These are phyloP conservation scores for Heterobasidion parviporum DNA, from an alignment of 1,284 basidiomycete genomes.

Conservation along the genomic window DNA sequence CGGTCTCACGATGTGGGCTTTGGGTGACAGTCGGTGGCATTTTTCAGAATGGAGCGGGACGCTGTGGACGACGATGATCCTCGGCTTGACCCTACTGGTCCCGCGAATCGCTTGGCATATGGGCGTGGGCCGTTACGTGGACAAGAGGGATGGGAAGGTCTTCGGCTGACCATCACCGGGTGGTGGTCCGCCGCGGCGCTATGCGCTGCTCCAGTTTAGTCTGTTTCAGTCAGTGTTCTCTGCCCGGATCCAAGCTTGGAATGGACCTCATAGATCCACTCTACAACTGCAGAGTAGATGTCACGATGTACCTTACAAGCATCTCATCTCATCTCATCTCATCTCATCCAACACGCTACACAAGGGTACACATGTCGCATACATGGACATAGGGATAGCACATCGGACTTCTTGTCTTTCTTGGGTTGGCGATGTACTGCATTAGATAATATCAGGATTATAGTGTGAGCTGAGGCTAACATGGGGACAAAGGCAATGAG, in stretches of 20 bases:
- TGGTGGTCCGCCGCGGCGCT: neutral
- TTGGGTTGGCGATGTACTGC: too few relatives aligned
- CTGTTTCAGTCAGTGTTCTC: too few relatives aligned
- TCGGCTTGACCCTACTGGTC: constrained; percentile 56
- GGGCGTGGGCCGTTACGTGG: constrained; percentile 64
- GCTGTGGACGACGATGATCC: constrained; percentile 56
- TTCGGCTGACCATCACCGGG: neutral
- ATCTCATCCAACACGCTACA: too few relatives aligned
- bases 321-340: too few relatives aligned
- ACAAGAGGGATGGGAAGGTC: constrained; percentile 43
- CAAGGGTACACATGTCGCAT: too few relatives aligned
- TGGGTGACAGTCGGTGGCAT: constrained; percentile 59
- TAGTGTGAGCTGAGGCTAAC: neutral
- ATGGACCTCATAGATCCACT: too few relatives aligned
- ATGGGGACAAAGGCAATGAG: neutral
- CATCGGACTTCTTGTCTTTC: too few relatives aligned
- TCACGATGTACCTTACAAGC: too few relatives aligned
- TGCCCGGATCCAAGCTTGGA: too few relatives aligned
- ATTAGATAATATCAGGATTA: neutral
- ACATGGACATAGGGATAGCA: too few relatives aligned
- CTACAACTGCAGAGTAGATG: too few relatives aligned
- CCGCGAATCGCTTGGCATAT: constrained; percentile 66
- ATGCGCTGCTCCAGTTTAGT: too few relatives aligned
- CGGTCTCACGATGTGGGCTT: constrained; percentile 59
- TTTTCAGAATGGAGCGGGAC: constrained; percentile 54